Conservation (phyloP, 139 green algal genomes). For the Pleodorina starrii region DNA sequence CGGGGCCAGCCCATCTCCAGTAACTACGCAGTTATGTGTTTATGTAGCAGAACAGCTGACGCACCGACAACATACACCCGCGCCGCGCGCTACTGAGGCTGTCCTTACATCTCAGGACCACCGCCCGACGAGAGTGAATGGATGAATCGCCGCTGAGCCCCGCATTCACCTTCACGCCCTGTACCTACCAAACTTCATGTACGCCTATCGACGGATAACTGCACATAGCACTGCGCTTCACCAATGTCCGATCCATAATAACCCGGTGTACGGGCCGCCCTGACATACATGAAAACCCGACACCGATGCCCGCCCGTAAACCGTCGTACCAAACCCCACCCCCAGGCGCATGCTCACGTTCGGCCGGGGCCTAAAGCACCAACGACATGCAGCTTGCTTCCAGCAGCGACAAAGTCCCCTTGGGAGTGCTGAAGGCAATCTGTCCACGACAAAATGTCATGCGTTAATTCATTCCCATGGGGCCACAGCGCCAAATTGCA, state of each 20-base stretch:
- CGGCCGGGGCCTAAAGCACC: neutral
- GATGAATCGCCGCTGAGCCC: constrained; percentile 20
- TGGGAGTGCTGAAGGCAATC: neutral
- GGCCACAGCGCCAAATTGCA: constrained; percentile 23
- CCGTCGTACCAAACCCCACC: neutral
- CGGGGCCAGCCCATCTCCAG: too few species aligned
- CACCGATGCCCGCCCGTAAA: neutral
- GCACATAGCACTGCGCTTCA: constrained; percentile 35
- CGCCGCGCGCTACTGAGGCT: neutral
- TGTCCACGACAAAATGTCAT: neutral
- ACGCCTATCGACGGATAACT: constrained; percentile 14
- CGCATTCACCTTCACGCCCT: neutral
- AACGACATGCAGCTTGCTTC: neutral
- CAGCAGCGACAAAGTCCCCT: neutral
- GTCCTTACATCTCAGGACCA: constrained; percentile 17
- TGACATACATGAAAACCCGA: neutral
- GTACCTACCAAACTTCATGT: constrained; percentile 14
- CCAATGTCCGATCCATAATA: constrained; percentile 26
- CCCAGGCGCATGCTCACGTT: neutral
- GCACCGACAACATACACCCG: neutral
- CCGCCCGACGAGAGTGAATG: neutral
- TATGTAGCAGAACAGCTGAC: neutral
- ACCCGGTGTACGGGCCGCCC: neutral
- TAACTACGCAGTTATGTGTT: too few species aligned
- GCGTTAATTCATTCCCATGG: neutral